phyloP scores from a whole-genome alignment of 306 rosid species.

The Quercus variabilis region DNA sequence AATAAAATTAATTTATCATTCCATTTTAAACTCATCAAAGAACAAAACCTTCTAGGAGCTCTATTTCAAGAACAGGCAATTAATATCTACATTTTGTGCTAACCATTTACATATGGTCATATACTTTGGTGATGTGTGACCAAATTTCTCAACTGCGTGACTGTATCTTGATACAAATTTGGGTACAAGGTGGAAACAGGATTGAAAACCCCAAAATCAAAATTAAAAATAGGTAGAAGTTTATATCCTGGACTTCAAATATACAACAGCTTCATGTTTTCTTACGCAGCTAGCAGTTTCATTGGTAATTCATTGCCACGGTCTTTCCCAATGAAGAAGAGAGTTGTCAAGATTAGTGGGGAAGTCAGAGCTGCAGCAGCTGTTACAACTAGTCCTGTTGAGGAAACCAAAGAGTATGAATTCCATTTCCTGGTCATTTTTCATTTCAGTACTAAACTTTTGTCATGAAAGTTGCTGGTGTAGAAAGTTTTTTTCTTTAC shows the following conservation, averaged over 20 bases:
- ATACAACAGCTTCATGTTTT: background rate
- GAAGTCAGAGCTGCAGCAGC: conserved; percentile 53
- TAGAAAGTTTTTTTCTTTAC: background rate
- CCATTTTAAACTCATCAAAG: background rate
- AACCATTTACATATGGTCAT: background rate
- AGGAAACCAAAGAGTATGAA: conserved; percentile 66
- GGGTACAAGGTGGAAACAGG: background rate
- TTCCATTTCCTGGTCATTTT: conserved; percentile 3
- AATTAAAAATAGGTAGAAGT: background rate
- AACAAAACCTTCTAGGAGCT: background rate
- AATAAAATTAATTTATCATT: background rate
- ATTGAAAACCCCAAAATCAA: background rate
- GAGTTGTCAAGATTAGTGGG: conserved; percentile 34
- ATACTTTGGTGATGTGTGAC: background rate
- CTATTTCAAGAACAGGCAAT: background rate
- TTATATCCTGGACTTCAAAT: background rate
- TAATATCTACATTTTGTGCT: background rate
- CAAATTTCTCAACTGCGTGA: background rate
- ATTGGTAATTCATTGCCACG: conserved; percentile 41
- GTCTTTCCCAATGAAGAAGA: conserved; percentile 29
- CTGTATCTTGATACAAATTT: background rate
- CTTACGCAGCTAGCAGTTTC: conserved; percentile 54
- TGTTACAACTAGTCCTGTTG: conserved; percentile 41
- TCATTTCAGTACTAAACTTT: no score
- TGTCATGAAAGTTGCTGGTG: background rate